These are phyloP conservation scores for Calonectria fujianensis DNA, from an alignment of 2,329 filamentous ascomycete genomes.

Conservation along the genomic window DNA sequence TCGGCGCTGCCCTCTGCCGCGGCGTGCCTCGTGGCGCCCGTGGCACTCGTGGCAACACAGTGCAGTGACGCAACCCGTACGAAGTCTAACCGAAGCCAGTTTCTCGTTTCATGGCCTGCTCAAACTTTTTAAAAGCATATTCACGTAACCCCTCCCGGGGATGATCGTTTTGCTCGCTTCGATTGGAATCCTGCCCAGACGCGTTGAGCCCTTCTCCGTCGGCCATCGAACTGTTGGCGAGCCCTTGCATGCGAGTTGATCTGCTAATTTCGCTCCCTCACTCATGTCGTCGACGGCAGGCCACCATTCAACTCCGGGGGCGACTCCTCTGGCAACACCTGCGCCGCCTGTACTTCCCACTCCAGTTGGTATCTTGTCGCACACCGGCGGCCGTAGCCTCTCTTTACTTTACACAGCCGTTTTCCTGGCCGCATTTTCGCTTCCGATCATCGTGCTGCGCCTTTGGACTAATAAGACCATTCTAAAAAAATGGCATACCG, in stretches of 20 bases:
- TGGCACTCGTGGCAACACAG: constrained; percentile 11
- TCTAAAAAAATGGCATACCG: constrained; percentile 6
- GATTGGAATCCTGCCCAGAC: background rate
- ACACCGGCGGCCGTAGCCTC: background rate
- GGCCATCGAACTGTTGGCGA: background rate
- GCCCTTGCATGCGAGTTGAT: background rate
- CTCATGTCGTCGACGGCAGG: background rate
- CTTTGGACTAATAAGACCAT: constrained; percentile 15
- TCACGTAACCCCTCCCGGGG: background rate
- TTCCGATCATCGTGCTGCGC: background rate
- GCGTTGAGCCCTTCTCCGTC: background rate
- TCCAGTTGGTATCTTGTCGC: background rate
- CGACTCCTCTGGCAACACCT: background rate
- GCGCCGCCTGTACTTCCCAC: background rate
- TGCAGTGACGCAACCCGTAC: background rate
- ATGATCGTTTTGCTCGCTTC: background rate
- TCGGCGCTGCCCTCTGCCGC: background rate
- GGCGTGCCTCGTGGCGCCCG: constrained; percentile 2
- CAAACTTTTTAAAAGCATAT: background rate
- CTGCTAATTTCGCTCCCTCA: background rate
- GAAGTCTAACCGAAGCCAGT: background rate
- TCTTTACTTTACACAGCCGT: background rate
- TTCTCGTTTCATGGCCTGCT: background rate
- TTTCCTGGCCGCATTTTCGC: background rate
- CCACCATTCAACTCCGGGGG: background rate